Percentiles rank a stretch among this genome's conserved stretches.
These are phyloP conservation scores for Trichothecium roseum DNA, from an alignment of 2,329 filamentous ascomycete genomes.

Conservation along the genomic window DNA sequence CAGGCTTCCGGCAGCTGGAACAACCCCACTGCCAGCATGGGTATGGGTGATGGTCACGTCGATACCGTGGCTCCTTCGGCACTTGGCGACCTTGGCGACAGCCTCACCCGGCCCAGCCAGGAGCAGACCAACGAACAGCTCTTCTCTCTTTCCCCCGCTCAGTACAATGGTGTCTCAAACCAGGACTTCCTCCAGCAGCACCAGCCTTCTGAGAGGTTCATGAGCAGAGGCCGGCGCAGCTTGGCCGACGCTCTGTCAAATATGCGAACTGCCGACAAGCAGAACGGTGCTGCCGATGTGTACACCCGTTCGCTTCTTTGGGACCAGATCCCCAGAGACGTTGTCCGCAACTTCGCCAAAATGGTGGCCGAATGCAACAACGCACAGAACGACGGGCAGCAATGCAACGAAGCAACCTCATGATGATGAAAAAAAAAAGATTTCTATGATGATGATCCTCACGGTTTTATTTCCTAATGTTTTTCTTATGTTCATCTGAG, in stretches of 20 bases:
- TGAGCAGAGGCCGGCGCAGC: constrained; percentile 58
- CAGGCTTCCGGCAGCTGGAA: constrained; percentile 43
- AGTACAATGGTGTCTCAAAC: constrained; percentile 68
- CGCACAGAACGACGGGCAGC: constrained; percentile 28
- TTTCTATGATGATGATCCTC: constrained; percentile 24
- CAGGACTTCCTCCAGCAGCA: constrained; percentile 58
- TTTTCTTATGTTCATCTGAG: constrained; percentile 10
- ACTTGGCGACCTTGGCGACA: constrained; percentile 57
- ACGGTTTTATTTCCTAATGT: constrained; percentile 7
- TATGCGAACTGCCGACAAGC: constrained; percentile 60
- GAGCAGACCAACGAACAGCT: constrained; percentile 82
- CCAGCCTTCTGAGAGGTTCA: constrained; percentile 33
- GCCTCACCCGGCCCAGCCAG: constrained; percentile 64
- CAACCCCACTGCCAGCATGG: constrained; percentile 26
- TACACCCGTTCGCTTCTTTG: constrained; percentile 88
- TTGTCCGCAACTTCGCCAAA: constrained; percentile 84
- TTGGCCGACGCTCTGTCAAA: constrained; percentile 70
- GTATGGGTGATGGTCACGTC: constrained; percentile 28
- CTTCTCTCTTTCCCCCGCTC: constrained; percentile 74
- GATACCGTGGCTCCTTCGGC: constrained; percentile 41
- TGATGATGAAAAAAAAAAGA: constrained; percentile 25
- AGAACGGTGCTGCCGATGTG: constrained; percentile 66
- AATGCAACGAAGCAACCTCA: constrained; percentile 31
- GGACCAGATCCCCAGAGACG: constrained; percentile 87
- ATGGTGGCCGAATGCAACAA: constrained; percentile 71